phyloP scores from a whole-genome alignment of 306 rosid genomes.

The Oxytropis ochrocephala region DNA sequence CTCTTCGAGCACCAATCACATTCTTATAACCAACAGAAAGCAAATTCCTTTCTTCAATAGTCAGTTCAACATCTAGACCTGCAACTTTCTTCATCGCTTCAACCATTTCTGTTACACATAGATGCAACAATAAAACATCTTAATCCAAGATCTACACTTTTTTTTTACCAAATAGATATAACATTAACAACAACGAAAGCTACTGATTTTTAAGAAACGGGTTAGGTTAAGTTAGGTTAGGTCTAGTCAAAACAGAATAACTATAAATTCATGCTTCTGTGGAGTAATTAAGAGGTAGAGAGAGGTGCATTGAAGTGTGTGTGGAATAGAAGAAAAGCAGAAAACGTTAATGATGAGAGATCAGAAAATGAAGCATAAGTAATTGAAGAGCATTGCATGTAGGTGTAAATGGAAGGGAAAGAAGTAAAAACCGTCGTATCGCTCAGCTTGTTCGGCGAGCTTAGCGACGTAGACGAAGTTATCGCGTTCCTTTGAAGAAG shows the following conservation, averaged over 20 bases:
- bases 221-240: no score
- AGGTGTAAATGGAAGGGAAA: background rate
- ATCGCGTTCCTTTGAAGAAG: constrained; percentile 45
- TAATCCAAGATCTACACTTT: constrained; percentile 1
- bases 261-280: background rate
- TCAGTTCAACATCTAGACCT: constrained; percentile 59
- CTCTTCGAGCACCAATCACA: constrained; percentile 53
- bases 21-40: constrained; percentile 65
- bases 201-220: no score
- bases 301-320: background rate
- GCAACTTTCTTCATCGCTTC: constrained; percentile 67
- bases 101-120: constrained; percentile 49
- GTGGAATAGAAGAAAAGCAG: background rate
- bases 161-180: background rate
- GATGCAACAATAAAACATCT: background rate
- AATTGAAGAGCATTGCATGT: background rate
- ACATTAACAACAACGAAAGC: no score
- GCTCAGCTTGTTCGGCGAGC: constrained; percentile 73
- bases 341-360: background rate
- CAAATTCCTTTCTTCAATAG: constrained; percentile 52
- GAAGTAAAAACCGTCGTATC: constrained; percentile 44
- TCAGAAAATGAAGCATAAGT: background rate
- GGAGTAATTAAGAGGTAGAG: background rate
- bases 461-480: constrained; percentile 53
- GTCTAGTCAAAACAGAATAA: background rate